phyloP scores from a whole-genome alignment of 768 basidiomycete species.

The Serendipita sp. region DNA sequence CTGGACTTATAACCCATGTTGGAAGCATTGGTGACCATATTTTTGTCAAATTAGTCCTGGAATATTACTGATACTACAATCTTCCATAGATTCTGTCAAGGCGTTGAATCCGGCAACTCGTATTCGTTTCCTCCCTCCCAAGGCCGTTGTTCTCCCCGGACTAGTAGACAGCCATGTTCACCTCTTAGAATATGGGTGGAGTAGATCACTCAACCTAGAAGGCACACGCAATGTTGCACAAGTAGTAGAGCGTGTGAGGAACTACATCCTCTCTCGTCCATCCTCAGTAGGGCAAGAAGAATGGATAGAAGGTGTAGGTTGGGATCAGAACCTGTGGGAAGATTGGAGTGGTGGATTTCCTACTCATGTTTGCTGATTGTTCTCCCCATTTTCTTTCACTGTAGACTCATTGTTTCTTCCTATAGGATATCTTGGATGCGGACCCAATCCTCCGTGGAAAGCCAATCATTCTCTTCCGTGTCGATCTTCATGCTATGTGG shows the following conservation, averaged over 20 bases:
- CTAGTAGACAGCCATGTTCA: conserved; percentile 72
- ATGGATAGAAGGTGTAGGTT: conserved; percentile 81
- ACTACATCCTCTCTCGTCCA: conserved; percentile 40
- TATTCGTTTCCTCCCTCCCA: conserved; percentile 25
- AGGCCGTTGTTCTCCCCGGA: conserved; percentile 51
- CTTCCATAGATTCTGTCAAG: conserved; percentile 11
- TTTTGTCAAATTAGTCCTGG: too few relatives aligned
- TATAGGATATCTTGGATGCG: conserved; percentile 51
- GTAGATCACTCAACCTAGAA: conserved; percentile 46
- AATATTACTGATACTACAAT: not conserved
- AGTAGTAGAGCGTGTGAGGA: conserved; percentile 40
- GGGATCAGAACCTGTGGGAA: conserved; percentile 63
- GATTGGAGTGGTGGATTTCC: conserved; percentile 28
- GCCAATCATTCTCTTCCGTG: conserved; percentile 53
- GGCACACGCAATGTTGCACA: conserved; percentile 48
- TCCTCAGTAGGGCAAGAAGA: conserved; percentile 34
- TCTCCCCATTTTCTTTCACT: not conserved
- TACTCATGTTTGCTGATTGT: not conserved
- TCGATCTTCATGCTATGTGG: conserved; percentile 81
- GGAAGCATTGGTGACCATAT: conserved; percentile 29
- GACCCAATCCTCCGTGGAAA: conserved; percentile 52
- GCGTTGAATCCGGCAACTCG: conserved; percentile 24
- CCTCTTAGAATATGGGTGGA: conserved; percentile 55
- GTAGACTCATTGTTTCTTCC: not conserved
- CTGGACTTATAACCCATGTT: conserved; percentile 28